phyloP scores from a whole-genome alignment of 2,329 filamentous ascomycete genomes.

The Teratosphaeria zuluensis region DNA sequence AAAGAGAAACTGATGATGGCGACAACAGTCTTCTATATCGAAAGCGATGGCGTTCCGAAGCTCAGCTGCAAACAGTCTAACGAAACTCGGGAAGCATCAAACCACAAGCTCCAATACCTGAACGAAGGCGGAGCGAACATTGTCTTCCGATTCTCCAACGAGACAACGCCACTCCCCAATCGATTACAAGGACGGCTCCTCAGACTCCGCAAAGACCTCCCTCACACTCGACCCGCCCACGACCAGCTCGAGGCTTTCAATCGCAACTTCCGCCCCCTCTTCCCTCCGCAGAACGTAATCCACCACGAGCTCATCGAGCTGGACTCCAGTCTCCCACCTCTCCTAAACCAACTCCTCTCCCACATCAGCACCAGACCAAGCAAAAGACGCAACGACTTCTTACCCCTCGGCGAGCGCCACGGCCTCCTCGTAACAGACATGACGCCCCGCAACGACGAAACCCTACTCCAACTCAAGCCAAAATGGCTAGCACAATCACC shows the following conservation, averaged over 20 bases:
- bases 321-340: slow-evolving; percentile 8
- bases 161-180: not conserved
- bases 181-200: slow-evolving; percentile 21
- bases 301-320: slow-evolving; percentile 20
- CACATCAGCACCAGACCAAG: slow-evolving; percentile 12
- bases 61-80: slow-evolving; percentile 7
- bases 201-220: slow-evolving; percentile 24
- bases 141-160: slow-evolving; percentile 19
- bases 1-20: not conserved
- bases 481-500: slow-evolving; percentile 41
- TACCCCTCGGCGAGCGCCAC: slow-evolving; percentile 18
- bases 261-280: slow-evolving; percentile 19
- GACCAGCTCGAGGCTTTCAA: slow-evolving; percentile 19
- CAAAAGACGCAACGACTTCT: slow-evolving; percentile 16
- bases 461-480: slow-evolving; percentile 35
- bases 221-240: slow-evolving; percentile 18
- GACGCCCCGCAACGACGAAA: slow-evolving; percentile 18
- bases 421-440: slow-evolving; percentile 28
- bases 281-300: slow-evolving; percentile 22
- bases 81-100: not conserved
- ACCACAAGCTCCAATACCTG: slow-evolving; percentile 21
- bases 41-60: slow-evolving; percentile 5
- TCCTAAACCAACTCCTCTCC: slow-evolving; percentile 17
- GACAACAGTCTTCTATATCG: not conserved
- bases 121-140: slow-evolving; percentile 30